These are phyloP conservation scores for Phialemonium atrogriseum DNA, from an alignment of 2,329 filamentous ascomycete species.

Conservation along the genomic window DNA sequence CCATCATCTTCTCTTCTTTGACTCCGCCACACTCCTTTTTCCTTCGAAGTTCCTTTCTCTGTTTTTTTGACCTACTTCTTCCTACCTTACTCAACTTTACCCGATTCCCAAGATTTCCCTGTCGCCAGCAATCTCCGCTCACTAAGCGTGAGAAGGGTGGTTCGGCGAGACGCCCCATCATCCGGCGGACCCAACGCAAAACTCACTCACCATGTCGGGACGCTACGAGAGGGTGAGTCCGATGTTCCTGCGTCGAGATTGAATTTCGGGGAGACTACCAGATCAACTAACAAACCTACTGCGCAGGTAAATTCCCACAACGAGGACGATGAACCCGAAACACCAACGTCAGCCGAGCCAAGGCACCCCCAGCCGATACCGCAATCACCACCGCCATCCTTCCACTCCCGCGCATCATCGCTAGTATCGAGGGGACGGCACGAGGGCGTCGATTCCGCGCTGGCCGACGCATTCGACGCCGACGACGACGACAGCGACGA, in stretches of 20 bases:
- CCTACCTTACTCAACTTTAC: conserved; percentile 1
- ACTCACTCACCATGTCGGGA: conserved; percentile 34
- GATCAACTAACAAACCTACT: conserved; percentile 12
- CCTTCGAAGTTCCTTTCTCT: conserved; percentile 5
- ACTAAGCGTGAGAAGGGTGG: too few species aligned
- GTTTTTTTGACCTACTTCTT: not conserved
- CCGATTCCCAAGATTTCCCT: too few species aligned
- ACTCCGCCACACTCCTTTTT: not conserved
- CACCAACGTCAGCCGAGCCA: conserved; percentile 24
- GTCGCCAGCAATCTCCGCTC: too few species aligned
- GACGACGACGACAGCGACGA: conserved; percentile 70
- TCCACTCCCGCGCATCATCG: conserved; percentile 76
- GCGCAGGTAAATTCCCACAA: conserved; percentile 48
- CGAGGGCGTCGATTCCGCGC: conserved; percentile 70
- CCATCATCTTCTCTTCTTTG: conserved; percentile 4
- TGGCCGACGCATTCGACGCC: conserved; percentile 88
- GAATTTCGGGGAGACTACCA: too few species aligned
- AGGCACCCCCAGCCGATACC: conserved; percentile 31
- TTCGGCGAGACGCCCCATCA: too few species aligned
- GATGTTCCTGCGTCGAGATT: not conserved
- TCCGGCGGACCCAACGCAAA: conserved; percentile 6
- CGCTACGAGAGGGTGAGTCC: conserved; percentile 51
- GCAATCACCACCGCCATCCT: conserved; percentile 69
- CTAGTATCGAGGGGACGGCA: conserved; percentile 42
- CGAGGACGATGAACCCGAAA: conserved; percentile 43